phyloP scores from a whole-genome alignment of 116 monocot species.

The Iris pallida region DNA sequence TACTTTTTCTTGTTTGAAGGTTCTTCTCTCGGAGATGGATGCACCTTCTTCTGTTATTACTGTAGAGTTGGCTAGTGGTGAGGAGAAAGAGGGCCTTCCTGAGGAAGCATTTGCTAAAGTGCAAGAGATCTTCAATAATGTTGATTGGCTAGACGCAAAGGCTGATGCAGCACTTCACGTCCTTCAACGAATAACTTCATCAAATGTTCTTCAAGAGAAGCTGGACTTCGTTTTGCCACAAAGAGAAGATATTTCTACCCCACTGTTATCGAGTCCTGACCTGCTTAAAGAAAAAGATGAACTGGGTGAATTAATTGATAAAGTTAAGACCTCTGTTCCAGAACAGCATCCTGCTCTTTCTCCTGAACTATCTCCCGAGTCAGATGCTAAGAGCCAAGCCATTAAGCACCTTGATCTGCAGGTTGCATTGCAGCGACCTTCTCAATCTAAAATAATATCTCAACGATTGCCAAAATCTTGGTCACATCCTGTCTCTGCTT shows the following conservation, averaged over 20 bases:
- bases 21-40: constrained; percentile 86
- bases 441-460: constrained; percentile 31
- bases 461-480: constrained; percentile 27
- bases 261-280: constrained; percentile 5
- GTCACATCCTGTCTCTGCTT: constrained; percentile 35
- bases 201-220: constrained; percentile 20
- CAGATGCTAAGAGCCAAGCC: constrained; percentile 20
- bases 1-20: constrained; percentile 36
- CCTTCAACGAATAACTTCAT: constrained; percentile 32
- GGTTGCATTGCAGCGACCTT: constrained; percentile 10
- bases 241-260: constrained; percentile 7
- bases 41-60: constrained; percentile 22
- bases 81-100: constrained; percentile 74
- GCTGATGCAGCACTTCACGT: constrained; percentile 37
- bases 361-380: constrained; percentile 6
- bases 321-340: not conserved
- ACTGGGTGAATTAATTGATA: constrained; percentile 8
- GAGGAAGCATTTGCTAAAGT: constrained; percentile 81
- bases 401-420: constrained; percentile 22
- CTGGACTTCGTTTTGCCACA: constrained; percentile 8
- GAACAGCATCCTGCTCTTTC: constrained; percentile 17
- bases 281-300: constrained; percentile 11
- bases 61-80: constrained; percentile 28
- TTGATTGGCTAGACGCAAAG: constrained; percentile 59
- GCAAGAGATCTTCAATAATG: constrained; percentile 70